phyloP scores from a whole-genome alignment of 2,329 filamentous ascomycete species.

The Chaetothyriales sp. region DNA sequence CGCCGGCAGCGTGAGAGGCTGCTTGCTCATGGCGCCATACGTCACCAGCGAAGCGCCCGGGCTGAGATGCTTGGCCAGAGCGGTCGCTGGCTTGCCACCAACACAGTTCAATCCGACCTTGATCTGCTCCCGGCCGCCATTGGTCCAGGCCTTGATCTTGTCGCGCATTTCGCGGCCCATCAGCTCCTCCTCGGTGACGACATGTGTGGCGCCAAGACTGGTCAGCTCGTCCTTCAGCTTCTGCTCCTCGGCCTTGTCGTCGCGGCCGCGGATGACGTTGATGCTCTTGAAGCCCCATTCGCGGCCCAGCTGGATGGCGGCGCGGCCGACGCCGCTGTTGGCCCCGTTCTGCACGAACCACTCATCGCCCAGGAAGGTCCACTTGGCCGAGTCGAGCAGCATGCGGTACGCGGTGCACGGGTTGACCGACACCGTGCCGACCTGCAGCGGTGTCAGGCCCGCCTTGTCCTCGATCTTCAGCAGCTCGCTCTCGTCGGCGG shows the following conservation, averaged over 20 bases:
- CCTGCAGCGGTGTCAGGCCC: slow-evolving; percentile 61
- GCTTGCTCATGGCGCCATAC: slow-evolving; percentile 88
- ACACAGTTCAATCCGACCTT: slow-evolving; percentile 84
- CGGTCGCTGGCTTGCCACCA: slow-evolving; percentile 69
- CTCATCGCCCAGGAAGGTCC: slow-evolving; percentile 52
- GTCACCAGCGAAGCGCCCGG: slow-evolving; percentile 66
- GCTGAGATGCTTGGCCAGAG: slow-evolving; percentile 60
- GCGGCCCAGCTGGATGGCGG: slow-evolving; percentile 73
- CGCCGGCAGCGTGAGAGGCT: slow-evolving; percentile 69
- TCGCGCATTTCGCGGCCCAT: slow-evolving; percentile 30
- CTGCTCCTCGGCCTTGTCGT: slow-evolving; percentile 45
- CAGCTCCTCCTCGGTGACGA: slow-evolving; percentile 49
- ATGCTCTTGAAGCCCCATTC: slow-evolving; percentile 85
- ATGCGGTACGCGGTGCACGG: slow-evolving; percentile 91
- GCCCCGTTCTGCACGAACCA: slow-evolving; percentile 98
- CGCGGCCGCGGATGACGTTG: slow-evolving; percentile 69
- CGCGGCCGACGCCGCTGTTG: slow-evolving; percentile 81
- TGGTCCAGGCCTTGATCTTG: slow-evolving; percentile 53
- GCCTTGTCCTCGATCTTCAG: slow-evolving; percentile 57
- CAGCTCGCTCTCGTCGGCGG: slow-evolving; percentile 48
- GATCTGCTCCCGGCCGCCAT: slow-evolving; percentile 56
- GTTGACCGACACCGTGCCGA: slow-evolving; percentile 80
- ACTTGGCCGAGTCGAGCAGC: slow-evolving; percentile 60
- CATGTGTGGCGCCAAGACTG: slow-evolving; percentile 48
- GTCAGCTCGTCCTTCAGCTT: slow-evolving; percentile 46